Percentiles rank a stretch among this genome's conserved stretches.
Evolutionary conservation across 768 basidiomycete species (phyloP).

Genomic region (Lactarius trivialis): DNA sequence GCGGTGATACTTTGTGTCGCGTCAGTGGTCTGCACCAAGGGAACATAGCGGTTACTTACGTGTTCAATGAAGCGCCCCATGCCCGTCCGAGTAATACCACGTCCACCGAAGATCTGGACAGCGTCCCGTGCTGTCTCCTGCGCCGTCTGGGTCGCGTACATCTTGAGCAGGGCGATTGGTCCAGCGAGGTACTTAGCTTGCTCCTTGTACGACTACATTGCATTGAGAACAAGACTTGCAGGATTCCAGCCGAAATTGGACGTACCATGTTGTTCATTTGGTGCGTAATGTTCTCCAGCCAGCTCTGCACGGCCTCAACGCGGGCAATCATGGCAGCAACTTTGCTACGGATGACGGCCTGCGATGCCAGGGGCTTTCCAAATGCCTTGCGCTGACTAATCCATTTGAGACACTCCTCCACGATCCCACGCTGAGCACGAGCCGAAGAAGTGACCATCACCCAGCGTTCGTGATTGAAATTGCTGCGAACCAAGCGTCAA

Average conservation of each 20-base stretch:
- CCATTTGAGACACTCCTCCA: conserved; percentile 92
- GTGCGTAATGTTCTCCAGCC: conserved; percentile 81
- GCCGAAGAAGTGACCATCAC: conserved; percentile 76
- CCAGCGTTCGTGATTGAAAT: conserved; percentile 96
- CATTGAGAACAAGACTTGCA: conserved; percentile 25
- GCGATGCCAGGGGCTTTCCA: conserved; percentile 77
- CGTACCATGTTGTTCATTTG: conserved; percentile 81
- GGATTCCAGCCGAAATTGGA: conserved; percentile 7
- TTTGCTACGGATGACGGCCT: conserved; percentile 84
- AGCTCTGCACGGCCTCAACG: conserved; percentile 73
- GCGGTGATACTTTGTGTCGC: conserved; percentile 33
- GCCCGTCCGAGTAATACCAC: conserved; percentile 75
- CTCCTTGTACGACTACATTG: conserved; percentile 53
- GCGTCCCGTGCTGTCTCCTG: conserved; percentile 80
- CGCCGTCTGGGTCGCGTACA: conserved; percentile 64
- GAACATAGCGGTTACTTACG: conserved; percentile 32
- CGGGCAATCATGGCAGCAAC: conserved; percentile 86
- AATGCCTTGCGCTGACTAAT: conserved; percentile 84
- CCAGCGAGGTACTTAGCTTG: conserved; percentile 69
- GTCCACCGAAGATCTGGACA: conserved; percentile 81
- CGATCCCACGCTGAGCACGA: conserved; percentile 53
- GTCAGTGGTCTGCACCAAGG: conserved; percentile 3
- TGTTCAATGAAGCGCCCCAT: conserved; percentile 78
- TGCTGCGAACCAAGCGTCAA: conserved; percentile 39
- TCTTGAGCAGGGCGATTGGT: conserved; percentile 77